Base-by-base conservation (phyloP, 495 filamentous ascomycete genomes). In the Diplogelasinospora grovesii region DNA sequence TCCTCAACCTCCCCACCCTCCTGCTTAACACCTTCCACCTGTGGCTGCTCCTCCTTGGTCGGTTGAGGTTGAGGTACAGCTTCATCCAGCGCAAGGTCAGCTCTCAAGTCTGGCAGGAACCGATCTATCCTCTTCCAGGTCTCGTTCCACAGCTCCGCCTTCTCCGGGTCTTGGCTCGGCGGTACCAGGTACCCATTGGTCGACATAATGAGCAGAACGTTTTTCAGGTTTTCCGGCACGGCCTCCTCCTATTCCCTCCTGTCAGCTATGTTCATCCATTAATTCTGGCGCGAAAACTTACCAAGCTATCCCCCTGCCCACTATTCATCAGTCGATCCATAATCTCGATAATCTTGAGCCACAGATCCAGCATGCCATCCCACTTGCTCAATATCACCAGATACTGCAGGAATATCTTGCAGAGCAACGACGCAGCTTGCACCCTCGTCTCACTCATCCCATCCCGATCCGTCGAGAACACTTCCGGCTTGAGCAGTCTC, bases 301-400 rank as follows among this genome's bases (percentile, higher is more conserved):
- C 87, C 56, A 95, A 63, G 52, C 81, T 88, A 53, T 95, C 87
- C 9, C 86, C 85, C 60, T 95, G 88, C 3, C 92, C 92, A 51
- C 86, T 93, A 59, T 95, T 94, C 83, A 97, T 95, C 52, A 98
- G 73, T 20, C 92, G 75, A 52, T 97, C 92, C 72, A 97, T 89
- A 38, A 97, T 86, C 59, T 92, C 86, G 52, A 98, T 71, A 36
- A 97, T 95, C 60, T 79, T 80, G 13, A 92, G 60, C 92, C 92
- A 98, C 5, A 97, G 71, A 59, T 89, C 85, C 27, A 96, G 67
- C 84, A 97, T 86, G n/a, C 84, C 89, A 14, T 89, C 83, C 74
- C 83, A 85, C 45, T 88, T 83, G 7, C 81, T 80, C 39, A 95
- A 70, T 41, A 86, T 73, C 2, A 88, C 86, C 8, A 96, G 74